Percentiles rank a stretch among this genome's conserved stretches.
phyloP scores from a whole-genome alignment of 1,139 yeast species.

The Zygoascus hellenicus region DNA sequence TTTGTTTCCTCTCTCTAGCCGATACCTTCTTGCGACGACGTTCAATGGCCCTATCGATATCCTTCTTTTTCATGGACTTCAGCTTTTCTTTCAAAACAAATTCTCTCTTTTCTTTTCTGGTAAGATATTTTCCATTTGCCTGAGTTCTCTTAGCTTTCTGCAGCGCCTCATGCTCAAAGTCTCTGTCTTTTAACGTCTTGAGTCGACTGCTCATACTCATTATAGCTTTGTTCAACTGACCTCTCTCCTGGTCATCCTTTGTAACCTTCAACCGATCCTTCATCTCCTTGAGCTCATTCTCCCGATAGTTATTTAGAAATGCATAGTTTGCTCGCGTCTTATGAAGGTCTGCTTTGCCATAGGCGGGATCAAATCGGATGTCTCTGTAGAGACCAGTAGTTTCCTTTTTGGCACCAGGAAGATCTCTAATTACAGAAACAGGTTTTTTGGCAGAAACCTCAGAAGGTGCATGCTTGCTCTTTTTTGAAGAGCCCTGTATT shows the following conservation, averaged over 20 bases:
- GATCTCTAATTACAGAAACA: conserved; percentile 63
- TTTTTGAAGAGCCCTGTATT: conserved; percentile 13
- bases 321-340: conserved; percentile 67
- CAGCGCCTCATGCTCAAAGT: conserved; percentile 63
- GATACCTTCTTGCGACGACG: conserved; percentile 89
- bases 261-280: conserved; percentile 47
- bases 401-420: conserved; percentile 57
- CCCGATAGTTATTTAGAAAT: conserved; percentile 80
- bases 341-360: conserved; percentile 71
- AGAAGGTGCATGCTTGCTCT: conserved; percentile 70
- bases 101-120: conserved; percentile 73
- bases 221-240: conserved; percentile 40
- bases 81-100: conserved; percentile 84
- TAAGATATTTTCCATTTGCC: conserved; percentile 56
- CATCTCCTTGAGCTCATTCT: conserved; percentile 61
- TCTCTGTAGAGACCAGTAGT: conserved; percentile 54
- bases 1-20: conserved; percentile 81
- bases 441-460: conserved; percentile 66
- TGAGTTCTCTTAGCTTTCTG: conserved; percentile 44
- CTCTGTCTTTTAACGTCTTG: conserved; percentile 70
- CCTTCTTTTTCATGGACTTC: conserved; percentile 74
- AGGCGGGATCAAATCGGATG: conserved; percentile 83
- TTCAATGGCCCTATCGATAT: conserved; percentile 84
- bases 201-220: conserved; percentile 63
- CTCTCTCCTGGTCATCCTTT: conserved; percentile 49